These are phyloP conservation scores for Lonicera japonica DNA, from an alignment of 129 eudicot genomes.

Conservation along the genomic window DNA sequence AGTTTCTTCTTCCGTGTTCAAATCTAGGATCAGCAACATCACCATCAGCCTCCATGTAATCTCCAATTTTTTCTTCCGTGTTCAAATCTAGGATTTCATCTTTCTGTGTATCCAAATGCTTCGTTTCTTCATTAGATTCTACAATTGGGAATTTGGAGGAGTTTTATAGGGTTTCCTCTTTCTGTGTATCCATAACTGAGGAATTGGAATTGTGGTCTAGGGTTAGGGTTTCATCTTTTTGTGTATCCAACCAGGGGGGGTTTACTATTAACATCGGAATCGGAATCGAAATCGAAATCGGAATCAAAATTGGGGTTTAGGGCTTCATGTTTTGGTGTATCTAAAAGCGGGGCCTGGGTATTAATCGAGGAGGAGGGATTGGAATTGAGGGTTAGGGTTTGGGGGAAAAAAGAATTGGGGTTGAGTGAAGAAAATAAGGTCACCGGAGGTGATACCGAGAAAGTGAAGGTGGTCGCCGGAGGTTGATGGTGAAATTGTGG, in stretches of 20 bases:
- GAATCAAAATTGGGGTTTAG: too few species aligned
- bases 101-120: conserved; percentile 5
- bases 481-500: too few species aligned
- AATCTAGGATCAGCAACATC: too few species aligned
- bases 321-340: not conserved
- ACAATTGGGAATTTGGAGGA: not conserved
- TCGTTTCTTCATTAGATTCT: not conserved
- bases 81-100: conserved; percentile 10
- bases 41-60: conserved; percentile 50
- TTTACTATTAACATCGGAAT: not conserved
- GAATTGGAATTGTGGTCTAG: too few species aligned
- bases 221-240: not conserved
- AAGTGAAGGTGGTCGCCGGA: conserved; percentile 52
- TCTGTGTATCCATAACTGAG: too few species aligned
- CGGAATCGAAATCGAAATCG: too few species aligned
- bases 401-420: conserved; percentile 22
- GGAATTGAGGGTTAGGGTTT: conserved; percentile 4
- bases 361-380: not conserved
- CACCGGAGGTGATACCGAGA: conserved; percentile 72
- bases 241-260: not conserved
- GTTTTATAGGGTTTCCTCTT: not conserved
- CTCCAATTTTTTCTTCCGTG: conserved; percentile 23
- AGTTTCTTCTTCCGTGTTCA: too few species aligned
- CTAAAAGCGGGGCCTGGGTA: not conserved
- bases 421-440: conserved; percentile 66